A percentile compares a stretch with the other conserved stretches of the same genome.
Conservation (phyloP, 1,284 basidiomycete genomes). For the Mrakiaceae sp. region DNA sequence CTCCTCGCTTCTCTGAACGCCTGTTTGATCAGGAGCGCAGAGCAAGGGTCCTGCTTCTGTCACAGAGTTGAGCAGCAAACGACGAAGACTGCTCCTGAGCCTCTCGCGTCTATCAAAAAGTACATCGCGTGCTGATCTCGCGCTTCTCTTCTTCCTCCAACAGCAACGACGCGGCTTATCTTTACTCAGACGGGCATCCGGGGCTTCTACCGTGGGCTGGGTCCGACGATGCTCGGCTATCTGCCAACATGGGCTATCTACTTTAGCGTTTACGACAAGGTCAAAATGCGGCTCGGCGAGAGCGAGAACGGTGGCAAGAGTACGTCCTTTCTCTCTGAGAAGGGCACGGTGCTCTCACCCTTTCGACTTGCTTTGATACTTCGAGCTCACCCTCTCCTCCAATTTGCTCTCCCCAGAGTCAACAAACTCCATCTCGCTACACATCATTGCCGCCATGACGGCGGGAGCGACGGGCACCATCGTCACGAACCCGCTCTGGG, state of each 20-base stretch:
- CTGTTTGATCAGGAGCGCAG: background rate
- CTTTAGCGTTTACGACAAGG: slow-evolving; percentile 91
- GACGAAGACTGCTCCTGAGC: background rate
- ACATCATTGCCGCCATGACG: slow-evolving; percentile 83
- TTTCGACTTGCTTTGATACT: no score
- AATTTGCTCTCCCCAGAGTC: background rate
- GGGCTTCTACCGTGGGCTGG: slow-evolving; percentile 84
- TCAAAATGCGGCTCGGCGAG: slow-evolving; percentile 66
- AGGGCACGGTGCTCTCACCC: no score
- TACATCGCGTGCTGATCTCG: background rate
- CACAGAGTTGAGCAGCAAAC: background rate
- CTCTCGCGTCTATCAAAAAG: background rate
- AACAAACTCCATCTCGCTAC: slow-evolving; percentile 36
- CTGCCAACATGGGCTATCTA: slow-evolving; percentile 97
- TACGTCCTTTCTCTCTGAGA: background rate
- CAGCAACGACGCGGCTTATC: slow-evolving; percentile 62
- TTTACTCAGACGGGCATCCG: slow-evolving; percentile 62
- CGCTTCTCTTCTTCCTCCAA: background rate
- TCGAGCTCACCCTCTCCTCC: no score
- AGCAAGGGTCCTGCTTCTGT: background rate
- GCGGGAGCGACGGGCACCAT: slow-evolving; percentile 83
- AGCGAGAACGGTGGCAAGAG: background rate
- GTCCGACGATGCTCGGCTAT: slow-evolving; percentile 84
- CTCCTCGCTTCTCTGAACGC: background rate
- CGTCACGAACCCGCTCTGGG: slow-evolving; percentile 88